Percentiles rank a stretch among this genome's conserved stretches.
These are phyloP conservation scores for Zygosaccharomyces bisporus DNA, from an alignment of 805 yeast species.

Conservation along the genomic window DNA sequence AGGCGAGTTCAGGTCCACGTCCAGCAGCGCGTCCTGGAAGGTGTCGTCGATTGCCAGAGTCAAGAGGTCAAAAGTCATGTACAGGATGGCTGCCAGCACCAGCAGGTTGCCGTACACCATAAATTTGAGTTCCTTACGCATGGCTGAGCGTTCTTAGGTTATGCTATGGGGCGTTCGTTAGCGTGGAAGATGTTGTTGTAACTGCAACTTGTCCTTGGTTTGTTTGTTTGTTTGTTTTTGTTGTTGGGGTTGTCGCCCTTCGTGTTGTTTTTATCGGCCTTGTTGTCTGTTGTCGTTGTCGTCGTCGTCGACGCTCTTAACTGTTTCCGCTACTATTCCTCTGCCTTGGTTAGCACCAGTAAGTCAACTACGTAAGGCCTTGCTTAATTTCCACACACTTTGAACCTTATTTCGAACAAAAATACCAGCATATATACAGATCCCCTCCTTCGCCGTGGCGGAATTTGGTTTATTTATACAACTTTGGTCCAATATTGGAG, in stretches of 20 bases:
- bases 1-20: slow-evolving; percentile 58
- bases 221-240: too few relatives aligned
- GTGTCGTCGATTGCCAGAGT: slow-evolving; percentile 73
- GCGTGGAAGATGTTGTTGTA: not conserved
- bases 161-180: not conserved
- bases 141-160: slow-evolving; percentile 19
- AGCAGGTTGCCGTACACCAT: slow-evolving; percentile 57
- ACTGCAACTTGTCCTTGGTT: not conserved
- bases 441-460: not conserved
- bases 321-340: too few relatives aligned
- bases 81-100: slow-evolving; percentile 52
- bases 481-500: not conserved
- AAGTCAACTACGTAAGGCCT: too few relatives aligned
- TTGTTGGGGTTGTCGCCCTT: too few relatives aligned
- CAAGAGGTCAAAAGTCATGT: slow-evolving; percentile 66
- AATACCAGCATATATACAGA: not conserved
- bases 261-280: too few relatives aligned
- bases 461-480: not conserved
- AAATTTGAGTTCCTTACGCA: slow-evolving; percentile 65
- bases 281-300: too few relatives aligned
- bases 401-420: not conserved
- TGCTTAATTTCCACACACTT: not conserved
- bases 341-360: too few relatives aligned
- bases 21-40: slow-evolving; percentile 56
- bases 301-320: too few relatives aligned